phyloP scores from a whole-genome alignment of 805 yeast species.

The Metschnikowia corniflorae region DNA sequence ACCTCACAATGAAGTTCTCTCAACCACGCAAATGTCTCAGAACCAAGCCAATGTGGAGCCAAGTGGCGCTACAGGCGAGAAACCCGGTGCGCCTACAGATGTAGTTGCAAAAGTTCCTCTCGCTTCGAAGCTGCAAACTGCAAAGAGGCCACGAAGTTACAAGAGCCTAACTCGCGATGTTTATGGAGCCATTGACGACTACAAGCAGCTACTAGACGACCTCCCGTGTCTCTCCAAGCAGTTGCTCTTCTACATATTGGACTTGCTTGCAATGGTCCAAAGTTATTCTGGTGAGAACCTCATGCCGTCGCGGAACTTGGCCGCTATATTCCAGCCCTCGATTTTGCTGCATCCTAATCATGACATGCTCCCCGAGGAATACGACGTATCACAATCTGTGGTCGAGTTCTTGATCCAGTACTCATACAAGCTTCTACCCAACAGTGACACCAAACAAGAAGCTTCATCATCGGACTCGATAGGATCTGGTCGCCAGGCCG shows the following conservation, averaged over 20 bases:
- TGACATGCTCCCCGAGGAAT: conserved; percentile 89
- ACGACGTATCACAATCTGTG: conserved; percentile 79
- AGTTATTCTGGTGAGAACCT: conserved; percentile 71
- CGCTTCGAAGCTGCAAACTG: conserved; percentile 14
- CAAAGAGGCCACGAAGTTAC: conserved; percentile 42
- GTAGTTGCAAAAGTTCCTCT: neutral
- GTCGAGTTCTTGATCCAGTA: conserved; percentile 87
- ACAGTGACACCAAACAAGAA: conserved; percentile 20
- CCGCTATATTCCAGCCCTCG: conserved; percentile 97
- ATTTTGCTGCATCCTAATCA: conserved; percentile 88
- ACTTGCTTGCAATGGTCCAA: conserved; percentile 80
- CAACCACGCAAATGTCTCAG: neutral
- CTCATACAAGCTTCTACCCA: conserved; percentile 73
- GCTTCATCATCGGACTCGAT: neutral
- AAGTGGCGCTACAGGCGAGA: neutral
- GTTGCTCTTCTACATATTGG: conserved; percentile 79
- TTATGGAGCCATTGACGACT: conserved; percentile 64
- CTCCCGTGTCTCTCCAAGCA: conserved; percentile 81
- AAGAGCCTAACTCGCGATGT: conserved; percentile 62
- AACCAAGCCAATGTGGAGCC: neutral
- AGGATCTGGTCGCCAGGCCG: conserved; percentile 13
- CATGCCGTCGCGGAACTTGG: conserved; percentile 90
- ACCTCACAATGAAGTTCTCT: neutral
- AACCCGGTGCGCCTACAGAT: neutral
- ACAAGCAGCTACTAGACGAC: conserved; percentile 61